A percentile compares a stretch with the other conserved stretches of the same genome.
Conservation (phyloP, 257 asterid genomes). For the Penstemon davidsonii region DNA sequence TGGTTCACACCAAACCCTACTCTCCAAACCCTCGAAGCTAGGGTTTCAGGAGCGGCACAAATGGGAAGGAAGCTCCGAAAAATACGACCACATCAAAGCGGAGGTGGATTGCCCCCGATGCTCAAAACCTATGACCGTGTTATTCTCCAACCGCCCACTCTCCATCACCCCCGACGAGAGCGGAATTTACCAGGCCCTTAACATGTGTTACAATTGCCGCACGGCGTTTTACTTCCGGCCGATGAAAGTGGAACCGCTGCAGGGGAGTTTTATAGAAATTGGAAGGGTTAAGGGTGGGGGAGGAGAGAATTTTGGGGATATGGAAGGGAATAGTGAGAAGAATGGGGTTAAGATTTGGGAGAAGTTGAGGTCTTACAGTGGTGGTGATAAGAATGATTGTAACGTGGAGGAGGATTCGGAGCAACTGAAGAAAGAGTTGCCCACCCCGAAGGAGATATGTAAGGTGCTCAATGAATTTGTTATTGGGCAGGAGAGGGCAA, state of each 20-base stretch:
- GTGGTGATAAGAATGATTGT: constrained; percentile 36
- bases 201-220: constrained; percentile 69
- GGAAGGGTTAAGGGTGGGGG: constrained; percentile 72
- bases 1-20: constrained; percentile 30
- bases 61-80: constrained; percentile 76
- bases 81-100: constrained; percentile 70
- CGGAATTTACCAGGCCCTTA: constrained; percentile 83
- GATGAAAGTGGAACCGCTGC: constrained; percentile 77
- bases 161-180: constrained; percentile 60
- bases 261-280: constrained; percentile 84
- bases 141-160: constrained; percentile 82
- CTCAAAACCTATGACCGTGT: constrained; percentile 58
- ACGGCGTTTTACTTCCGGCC: constrained; percentile 91
- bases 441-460: constrained; percentile 84
- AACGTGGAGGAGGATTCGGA: constrained; percentile 27
- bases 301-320: constrained; percentile 38
- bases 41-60: constrained; percentile 61
- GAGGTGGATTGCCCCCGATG: constrained; percentile 88
- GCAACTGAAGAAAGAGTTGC: constrained; percentile 48
- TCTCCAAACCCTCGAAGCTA: constrained; percentile 28
- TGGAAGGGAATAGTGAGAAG: constrained; percentile 46
- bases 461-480: constrained; percentile 76
- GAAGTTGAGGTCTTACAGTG: constrained; percentile 81
- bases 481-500: constrained; percentile 81
- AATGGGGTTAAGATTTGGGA: constrained; percentile 76